Percentiles rank a stretch among this genome's conserved stretches.
These are phyloP conservation scores for Starmerella sirachaensis DNA, from an alignment of 805 yeast genomes.

Conservation along the genomic window DNA sequence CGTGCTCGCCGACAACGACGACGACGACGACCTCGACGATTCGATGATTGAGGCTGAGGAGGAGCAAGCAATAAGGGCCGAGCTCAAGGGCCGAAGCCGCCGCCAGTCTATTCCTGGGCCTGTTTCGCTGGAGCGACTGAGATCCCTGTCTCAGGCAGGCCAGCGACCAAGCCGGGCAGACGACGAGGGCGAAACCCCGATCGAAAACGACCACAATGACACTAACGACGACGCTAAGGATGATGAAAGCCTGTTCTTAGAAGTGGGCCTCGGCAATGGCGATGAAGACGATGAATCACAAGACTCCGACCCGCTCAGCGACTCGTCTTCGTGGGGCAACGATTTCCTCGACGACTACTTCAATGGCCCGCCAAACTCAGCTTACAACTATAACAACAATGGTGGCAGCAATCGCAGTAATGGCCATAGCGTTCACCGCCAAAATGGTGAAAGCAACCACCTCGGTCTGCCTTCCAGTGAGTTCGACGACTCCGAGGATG, in stretches of 20 bases:
- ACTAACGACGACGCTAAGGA: slow-evolving; percentile 24
- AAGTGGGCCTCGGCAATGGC: too few relatives aligned
- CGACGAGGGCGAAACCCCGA: not conserved
- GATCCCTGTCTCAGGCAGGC: slow-evolving; percentile 14
- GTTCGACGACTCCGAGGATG: slow-evolving; percentile 24
- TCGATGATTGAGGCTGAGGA: slow-evolving; percentile 29
- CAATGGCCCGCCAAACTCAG: slow-evolving; percentile 9
- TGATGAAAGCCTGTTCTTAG: too few relatives aligned
- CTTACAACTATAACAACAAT: not conserved
- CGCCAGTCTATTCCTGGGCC: slow-evolving; percentile 12
- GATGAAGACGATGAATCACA: too few relatives aligned
- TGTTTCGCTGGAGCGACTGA: slow-evolving; percentile 12
- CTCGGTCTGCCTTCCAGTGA: not conserved
- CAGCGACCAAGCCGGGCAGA: not conserved
- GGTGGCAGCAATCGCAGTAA: slow-evolving; percentile 1
- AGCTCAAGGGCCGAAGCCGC: slow-evolving; percentile 6
- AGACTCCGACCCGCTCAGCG: slow-evolving; percentile 17
- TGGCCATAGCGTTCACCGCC: slow-evolving; percentile 23
- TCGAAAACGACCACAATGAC: slow-evolving; percentile 21
- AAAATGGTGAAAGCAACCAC: slow-evolving; percentile 11
- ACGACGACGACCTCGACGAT: slow-evolving; percentile 26
- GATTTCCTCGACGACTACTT: slow-evolving; percentile 22
- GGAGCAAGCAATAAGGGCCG: slow-evolving; percentile 31
- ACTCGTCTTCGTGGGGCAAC: slow-evolving; percentile 20
- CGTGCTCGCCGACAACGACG: slow-evolving; percentile 34